Percentiles rank a stretch among this genome's conserved stretches.
Evolutionary conservation across 176 grass and related monocot species (phyloP).

Genomic region (Poa pratensis): DNA sequence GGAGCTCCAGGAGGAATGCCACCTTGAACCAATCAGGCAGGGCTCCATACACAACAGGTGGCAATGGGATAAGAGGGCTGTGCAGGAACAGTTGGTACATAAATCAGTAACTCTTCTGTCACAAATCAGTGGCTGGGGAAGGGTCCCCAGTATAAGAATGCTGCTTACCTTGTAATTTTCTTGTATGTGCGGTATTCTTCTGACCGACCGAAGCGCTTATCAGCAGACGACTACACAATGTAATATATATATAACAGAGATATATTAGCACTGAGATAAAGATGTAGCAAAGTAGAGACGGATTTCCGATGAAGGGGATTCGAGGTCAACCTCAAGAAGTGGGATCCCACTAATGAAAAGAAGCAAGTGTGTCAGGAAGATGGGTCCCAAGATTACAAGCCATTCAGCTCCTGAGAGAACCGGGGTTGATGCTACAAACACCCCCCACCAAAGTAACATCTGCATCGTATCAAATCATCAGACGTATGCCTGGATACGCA

Average conservation of each 20-base stretch:
- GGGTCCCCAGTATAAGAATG: neutral
- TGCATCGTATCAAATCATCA: slow-evolving; percentile 41
- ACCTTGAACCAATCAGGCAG: slow-evolving; percentile 84
- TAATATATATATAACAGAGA: neutral
- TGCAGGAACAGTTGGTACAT: slow-evolving; percentile 18
- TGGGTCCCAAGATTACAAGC: slow-evolving; percentile 79
- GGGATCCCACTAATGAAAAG: slow-evolving; percentile 95
- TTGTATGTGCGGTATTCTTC: slow-evolving; percentile 89
- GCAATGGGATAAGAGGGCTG: slow-evolving; percentile 91
- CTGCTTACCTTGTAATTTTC: slow-evolving; percentile 73
- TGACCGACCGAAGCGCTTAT: slow-evolving; percentile 59
- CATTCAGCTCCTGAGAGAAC: slow-evolving; percentile 81
- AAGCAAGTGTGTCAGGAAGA: slow-evolving; percentile 82
- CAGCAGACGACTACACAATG: slow-evolving; percentile 67
- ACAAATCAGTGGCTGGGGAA: slow-evolving; percentile 2
- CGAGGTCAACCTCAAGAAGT: slow-evolving; percentile 78
- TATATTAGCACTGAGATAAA: neutral
- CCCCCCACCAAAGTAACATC: slow-evolving; percentile 96
- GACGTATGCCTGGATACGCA: slow-evolving; percentile 10
- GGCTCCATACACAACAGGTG: slow-evolving; percentile 70
- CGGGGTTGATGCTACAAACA: slow-evolving; percentile 90
- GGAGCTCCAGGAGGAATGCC: slow-evolving; percentile 84
- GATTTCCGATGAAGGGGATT: neutral
- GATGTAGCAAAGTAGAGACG: neutral
- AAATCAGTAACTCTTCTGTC: slow-evolving; percentile 1